These are phyloP conservation scores for Raphanus sativus DNA, from an alignment of 345 rosid genomes.

Conservation along the genomic window DNA sequence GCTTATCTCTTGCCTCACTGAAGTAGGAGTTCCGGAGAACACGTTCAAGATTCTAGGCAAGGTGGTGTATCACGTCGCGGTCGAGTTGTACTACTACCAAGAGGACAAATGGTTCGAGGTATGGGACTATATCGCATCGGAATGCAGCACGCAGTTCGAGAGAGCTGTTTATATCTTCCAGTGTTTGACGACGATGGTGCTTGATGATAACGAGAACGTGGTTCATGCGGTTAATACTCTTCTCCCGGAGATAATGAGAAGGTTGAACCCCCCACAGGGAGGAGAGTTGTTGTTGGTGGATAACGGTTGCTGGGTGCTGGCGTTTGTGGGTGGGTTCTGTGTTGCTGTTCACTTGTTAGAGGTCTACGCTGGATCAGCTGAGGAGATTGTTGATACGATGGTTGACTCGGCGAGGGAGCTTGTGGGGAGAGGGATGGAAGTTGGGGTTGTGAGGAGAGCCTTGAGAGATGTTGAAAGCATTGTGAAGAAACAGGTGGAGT, in stretches of 20 bases:
- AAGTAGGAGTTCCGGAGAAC: neutral
- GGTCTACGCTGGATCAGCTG: neutral
- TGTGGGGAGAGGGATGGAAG: neutral
- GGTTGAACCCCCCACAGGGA: neutral
- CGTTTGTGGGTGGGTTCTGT: conserved; percentile 7
- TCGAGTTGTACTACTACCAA: neutral
- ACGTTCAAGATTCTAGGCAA: neutral
- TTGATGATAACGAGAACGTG: neutral
- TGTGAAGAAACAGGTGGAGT: neutral
- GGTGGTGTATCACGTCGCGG: neutral
- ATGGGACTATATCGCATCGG: neutral
- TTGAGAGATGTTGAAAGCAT: neutral
- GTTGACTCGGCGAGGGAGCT: neutral
- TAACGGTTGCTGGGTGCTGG: neutral
- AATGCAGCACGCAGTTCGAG: neutral
- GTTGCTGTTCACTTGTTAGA: neutral
- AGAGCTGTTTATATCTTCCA: neutral
- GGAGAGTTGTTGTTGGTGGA: neutral
- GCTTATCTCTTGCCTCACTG: neutral
- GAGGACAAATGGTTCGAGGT: neutral
- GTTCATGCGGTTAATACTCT: neutral
- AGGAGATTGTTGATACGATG: neutral
- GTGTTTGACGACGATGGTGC: neutral
- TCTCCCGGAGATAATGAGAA: neutral
- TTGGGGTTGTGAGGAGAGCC: neutral